Base-by-base conservation (phyloP, 2,329 filamentous ascomycete genomes). In the Hirsutella rhossiliensis region DNA sequence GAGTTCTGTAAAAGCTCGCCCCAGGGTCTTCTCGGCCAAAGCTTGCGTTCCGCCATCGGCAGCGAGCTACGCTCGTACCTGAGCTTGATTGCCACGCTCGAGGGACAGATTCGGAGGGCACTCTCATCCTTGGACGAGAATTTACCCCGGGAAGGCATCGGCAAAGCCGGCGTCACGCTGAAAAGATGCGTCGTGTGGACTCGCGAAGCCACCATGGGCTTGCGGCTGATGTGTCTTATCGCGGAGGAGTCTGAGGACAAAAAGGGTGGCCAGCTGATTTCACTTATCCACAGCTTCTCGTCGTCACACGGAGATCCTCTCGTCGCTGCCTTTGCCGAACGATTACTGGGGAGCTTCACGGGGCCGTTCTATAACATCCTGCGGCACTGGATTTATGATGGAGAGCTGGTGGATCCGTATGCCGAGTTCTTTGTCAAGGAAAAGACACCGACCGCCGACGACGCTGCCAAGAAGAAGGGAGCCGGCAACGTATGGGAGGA, bases 151-250 rank as follows among this genome's bases (percentile, higher is more conserved):
- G 75, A 77, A 38, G 82, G 83, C 2, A 79, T 94, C 43, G 83
- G 87, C 6, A 92, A 89, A 54, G 82, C 86, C 1, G 88, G 89
- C 2, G 90, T 98, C 13, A 98, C 92, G 0, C 68, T 98, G 42
- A 97, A 97, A 62, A 75, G 92, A 59, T 97, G 90, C 55, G 84
- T 98, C 3, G 84, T 98, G 20, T 98, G 94, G 94, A 97, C 89
- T 9, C 79, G 90, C 52, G 94, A 98, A 62, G 87, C 92, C 7
- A 98, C 92, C 1, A 94, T 97, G 82, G 92, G 89, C 1, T 65
- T 98, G 52, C 80, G 92, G 15, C 69, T 98, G 44, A 89, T 98
- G 84, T 94, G 87, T 54, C 64, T 95, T 46, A 95, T 98, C 56
- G 87, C 94, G 0, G 89, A 97, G 58, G 86, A 95, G 59, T 87